Conservation (phyloP, 1,139 yeast species). For the Candida sojae region DNA sequence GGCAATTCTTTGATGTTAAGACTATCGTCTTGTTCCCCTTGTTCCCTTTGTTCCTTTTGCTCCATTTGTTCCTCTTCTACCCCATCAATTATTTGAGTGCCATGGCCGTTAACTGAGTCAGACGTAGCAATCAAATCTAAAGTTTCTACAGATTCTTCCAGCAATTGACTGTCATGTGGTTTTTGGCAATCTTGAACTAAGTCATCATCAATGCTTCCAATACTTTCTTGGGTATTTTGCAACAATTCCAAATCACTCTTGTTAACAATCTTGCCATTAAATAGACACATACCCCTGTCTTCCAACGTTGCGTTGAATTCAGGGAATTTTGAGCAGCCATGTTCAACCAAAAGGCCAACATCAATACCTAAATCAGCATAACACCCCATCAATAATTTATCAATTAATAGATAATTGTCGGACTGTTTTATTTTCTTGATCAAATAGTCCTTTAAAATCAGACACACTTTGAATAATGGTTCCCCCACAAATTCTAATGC, state of each 20-base stretch:
- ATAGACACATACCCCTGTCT: conserved; percentile 1
- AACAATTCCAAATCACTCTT: background rate
- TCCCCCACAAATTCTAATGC: background rate
- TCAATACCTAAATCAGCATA: conserved; percentile 11
- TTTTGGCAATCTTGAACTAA: background rate
- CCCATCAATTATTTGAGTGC: background rate
- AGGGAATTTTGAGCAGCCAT: conserved; percentile 1
- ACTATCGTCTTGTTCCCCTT: background rate
- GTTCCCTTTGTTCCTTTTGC: background rate
- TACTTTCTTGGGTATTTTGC: background rate
- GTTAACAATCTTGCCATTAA: conserved; percentile 3
- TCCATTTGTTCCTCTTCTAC: background rate
- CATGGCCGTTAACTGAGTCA: background rate
- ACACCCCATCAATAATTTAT: conserved; percentile 12
- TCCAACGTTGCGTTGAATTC: conserved; percentile 5
- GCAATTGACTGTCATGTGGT: background rate
- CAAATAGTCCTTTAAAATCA: conserved; percentile 15
- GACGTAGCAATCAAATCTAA: background rate
- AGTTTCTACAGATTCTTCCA: background rate
- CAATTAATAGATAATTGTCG: conserved; percentile 13
- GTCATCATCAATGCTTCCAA: background rate
- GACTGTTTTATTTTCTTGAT: conserved; percentile 5
- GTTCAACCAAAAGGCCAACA: conserved; percentile 4
- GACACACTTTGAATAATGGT: conserved; percentile 3
- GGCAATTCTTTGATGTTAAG: too few relatives aligned